Base-by-base conservation (phyloP, 2,329 filamentous ascomycete species). In the Lecanicillium sp. region DNA sequence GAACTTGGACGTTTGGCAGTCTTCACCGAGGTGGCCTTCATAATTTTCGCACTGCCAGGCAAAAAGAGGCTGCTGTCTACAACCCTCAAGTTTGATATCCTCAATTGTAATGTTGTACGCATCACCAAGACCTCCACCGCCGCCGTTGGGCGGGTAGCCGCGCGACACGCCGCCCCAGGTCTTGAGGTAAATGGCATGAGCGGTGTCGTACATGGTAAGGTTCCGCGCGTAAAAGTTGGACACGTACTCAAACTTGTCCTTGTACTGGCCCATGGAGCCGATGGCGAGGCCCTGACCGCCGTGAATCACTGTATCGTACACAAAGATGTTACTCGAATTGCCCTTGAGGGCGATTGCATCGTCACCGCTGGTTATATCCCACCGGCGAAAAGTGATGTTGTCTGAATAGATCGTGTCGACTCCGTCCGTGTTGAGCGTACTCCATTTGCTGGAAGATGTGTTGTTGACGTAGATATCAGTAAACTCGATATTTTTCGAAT, bases 251-350 rank as follows among this genome's bases (percentile, higher is more conserved):
- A 59, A 67, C 3, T 51, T 44, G 9, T 57, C 63, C 1, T 64
- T 55, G 43, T 73, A 75, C 53, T 78, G 75, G 1, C 71, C 74
- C 30, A 79, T 70, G 19, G 66, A 72, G 3, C 74, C 75, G 13
- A 80, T 62, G 2, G 75, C 71, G n/a, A 78, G 56, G 3, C 72
- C 71, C 4, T 66, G 59, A 2, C 72, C 71, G 20, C 62, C 60
- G 42, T 64, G 61, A 50, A 75, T 74, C 4, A 56, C 59, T 35
- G 56, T 64, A 50, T 77, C 62, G 17, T 63, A 59, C 40, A 78
- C 59, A 22, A 53, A 50, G 34, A 79, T 71, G 45, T 77, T 70
- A 14, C 67, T 75, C 31, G 64, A 70, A 49, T 79, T 78, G 20
- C 62, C 67, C 51, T 78, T 78, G 32, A 68, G 49, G 1, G 68